Base-by-base conservation (phyloP, 1,284 basidiomycete species). In the Ceratobasidium sp. region DNA sequence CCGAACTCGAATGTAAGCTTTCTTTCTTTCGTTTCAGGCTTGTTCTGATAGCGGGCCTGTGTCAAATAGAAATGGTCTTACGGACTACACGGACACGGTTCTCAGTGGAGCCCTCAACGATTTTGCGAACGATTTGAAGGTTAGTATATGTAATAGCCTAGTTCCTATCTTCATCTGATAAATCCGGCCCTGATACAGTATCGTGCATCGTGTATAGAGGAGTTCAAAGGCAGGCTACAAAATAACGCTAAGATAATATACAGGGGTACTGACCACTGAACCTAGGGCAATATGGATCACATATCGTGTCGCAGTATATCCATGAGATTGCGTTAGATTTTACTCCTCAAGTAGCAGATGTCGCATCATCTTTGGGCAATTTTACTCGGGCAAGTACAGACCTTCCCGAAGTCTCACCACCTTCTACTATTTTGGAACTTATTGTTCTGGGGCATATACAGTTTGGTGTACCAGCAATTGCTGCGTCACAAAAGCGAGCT, bases 351-450 rank as follows among this genome's bases (percentile, higher is more conserved):
- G 83, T 92, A n/a, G 90, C 92, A 75, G 87, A 83, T 74, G 89
- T 93, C 75, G 89, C 89, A 2, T 83, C 86, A 2, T 88, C 89
- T 0, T 81, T 93, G 24, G 86, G 85, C 1, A 88, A 90, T 81
- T 92, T 92, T 82, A 88, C 91, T 67, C 90, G 91, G 85, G 87
- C 91, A 75, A 90, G 90, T 89, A n/a, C n/a, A n/a, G n/a, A n/a
- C n/a, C n/a, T n/a, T n/a, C n/a, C n/a, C n/a, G n/a, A n/a, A n/a
- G n/a, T n/a, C n/a, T n/a, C n/a, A n/a, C n/a, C n/a, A n/a, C n/a
- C n/a, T n/a, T n/a, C n/a, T n/a, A n/a, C n/a, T n/a, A n/a, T n/a
- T n/a, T n/a, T n/a, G n/a, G n/a, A 14, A 24, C 53, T 54, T 19
- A 54, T 5, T 5, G 2, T 24, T 54, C 19, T 24, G 4, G 36